Base-by-base conservation (phyloP, 2,329 filamentous ascomycete genomes). In the Emericellopsis cladophorae region DNA sequence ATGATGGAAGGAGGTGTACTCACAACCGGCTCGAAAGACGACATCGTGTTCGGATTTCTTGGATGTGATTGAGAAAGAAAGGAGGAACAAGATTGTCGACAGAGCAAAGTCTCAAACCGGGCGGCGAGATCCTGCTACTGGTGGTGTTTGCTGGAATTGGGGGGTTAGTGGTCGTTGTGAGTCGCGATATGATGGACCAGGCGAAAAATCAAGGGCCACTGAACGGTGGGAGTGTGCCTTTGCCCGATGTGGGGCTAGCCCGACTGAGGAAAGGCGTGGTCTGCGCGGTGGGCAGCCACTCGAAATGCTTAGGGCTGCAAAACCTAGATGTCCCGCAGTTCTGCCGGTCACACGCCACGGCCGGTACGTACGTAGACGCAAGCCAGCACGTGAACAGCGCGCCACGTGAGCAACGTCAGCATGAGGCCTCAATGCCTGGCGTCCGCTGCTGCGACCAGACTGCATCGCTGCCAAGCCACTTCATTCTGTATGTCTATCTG, bases 11-110 rank as follows among this genome's bases (percentile, higher is more conserved):
- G 44, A 38, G 40, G 39, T 42, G 26, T 58, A 81, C 77, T 80
- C 69, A 81, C 78, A 72, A 79, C 76, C 66, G 68, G 63, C 72
- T 81, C 78, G 68, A 81, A 81, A 60, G 72, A 74, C 64, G 76
- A 80, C 76, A 81, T 80, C 62, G 70, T 75, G 54, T 55, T 50
- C 52, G 57, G 42, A 64, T 59, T 61, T 52, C 50, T 52, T 52
- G 40, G 23, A 31, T 33, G 15, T 31, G 29, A 41, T 36, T 36
- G 34, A 47, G 50, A 48, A 50, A 47, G 41, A 48, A 48, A 47
- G 50, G 48, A 53, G 52, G 56, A 56, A 54, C 51, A 49, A 53
- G 52, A 56, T 51, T 58, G 49, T 54, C 48, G 52, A 55, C 50
- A 50, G 45, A 54, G 51, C 54, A 58, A 58, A 60, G 54, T 49